Evolutionary conservation across 805 yeast genomes (phyloP).

Genomic region (Helenozyma rhizophorensis): DNA sequence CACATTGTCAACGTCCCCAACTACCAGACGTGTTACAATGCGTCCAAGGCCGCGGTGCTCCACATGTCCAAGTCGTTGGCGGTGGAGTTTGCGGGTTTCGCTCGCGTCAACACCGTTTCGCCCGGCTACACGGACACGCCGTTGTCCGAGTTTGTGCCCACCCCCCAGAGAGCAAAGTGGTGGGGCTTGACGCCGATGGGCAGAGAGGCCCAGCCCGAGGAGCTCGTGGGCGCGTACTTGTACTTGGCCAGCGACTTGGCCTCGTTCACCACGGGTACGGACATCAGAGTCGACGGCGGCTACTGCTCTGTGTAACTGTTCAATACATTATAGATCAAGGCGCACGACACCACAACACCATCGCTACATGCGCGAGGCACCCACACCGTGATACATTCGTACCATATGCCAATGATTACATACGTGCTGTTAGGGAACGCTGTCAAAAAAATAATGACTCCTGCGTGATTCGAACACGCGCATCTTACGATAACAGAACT

Average conservation of each 20-base stretch:
- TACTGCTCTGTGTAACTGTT: slow-evolving; percentile 17
- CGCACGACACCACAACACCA: too few species aligned
- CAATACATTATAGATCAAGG: too few species aligned
- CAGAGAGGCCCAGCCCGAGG: slow-evolving; percentile 20
- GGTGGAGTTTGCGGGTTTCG: slow-evolving; percentile 19
- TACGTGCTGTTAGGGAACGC: too few species aligned
- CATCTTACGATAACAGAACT: slow-evolving; percentile 6
- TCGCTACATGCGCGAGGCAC: too few species aligned
- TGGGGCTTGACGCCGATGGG: slow-evolving; percentile 22
- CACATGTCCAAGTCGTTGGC: slow-evolving; percentile 21
- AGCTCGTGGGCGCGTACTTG: slow-evolving; percentile 19
- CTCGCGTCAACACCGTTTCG: slow-evolving; percentile 19
- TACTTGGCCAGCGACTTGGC: slow-evolving; percentile 22
- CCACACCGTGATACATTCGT: too few species aligned
- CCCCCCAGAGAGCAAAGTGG: slow-evolving; percentile 18
- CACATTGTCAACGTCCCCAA: slow-evolving; percentile 86
- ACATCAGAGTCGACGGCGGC: slow-evolving; percentile 20
- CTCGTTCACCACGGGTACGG: slow-evolving; percentile 19
- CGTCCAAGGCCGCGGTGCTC: slow-evolving; percentile 19
- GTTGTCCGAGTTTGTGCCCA: slow-evolving; percentile 17
- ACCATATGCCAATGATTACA: too few species aligned
- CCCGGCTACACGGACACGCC: slow-evolving; percentile 20
- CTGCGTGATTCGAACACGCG: slow-evolving; percentile 12
- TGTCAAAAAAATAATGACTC: slow-evolving; percentile 8
- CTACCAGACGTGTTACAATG: slow-evolving; percentile 56